phyloP scores from a whole-genome alignment of 2,329 filamentous ascomycete species.

The Chaetomium sp. region DNA sequence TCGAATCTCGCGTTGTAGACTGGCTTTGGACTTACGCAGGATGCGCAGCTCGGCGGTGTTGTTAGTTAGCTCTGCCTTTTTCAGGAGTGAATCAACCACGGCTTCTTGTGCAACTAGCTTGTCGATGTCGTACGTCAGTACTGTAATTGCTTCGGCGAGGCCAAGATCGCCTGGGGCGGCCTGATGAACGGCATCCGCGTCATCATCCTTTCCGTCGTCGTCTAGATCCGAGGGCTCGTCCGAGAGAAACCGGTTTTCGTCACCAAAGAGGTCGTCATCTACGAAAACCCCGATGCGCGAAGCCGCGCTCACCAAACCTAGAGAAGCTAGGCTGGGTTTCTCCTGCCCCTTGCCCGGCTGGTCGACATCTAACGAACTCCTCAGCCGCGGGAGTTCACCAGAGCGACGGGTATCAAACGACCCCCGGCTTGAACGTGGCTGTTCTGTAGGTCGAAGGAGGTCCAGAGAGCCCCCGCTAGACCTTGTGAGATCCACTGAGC shows the following conservation, averaged over 20 bases:
- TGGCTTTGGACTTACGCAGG: conserved; percentile 86
- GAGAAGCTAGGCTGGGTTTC: conserved; percentile 82
- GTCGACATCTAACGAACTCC: conserved; percentile 29
- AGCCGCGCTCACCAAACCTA: conserved; percentile 82
- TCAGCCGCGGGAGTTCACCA: conserved; percentile 41
- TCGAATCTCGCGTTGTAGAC: conserved; percentile 83
- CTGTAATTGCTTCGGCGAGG: conserved; percentile 84
- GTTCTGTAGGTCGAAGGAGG: background rate
- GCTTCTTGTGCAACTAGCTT: conserved; percentile 80
- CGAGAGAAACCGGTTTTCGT: conserved; percentile 77
- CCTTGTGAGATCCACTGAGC: conserved; percentile 1
- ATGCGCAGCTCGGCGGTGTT: conserved; percentile 92
- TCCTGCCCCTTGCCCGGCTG: conserved; percentile 43
- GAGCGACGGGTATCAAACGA: conserved; percentile 40
- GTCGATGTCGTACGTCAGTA: conserved; percentile 84
- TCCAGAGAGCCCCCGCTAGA: conserved; percentile 1
- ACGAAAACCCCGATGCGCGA: conserved; percentile 88
- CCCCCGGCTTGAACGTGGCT: conserved; percentile 3
- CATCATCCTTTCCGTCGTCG: conserved; percentile 50
- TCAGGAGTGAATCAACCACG: conserved; percentile 82
- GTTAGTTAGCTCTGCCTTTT: conserved; percentile 94
- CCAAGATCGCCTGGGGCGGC: conserved; percentile 92
- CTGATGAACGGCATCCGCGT: conserved; percentile 81
- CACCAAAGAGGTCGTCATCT: conserved; percentile 86
- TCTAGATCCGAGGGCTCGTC: conserved; percentile 76